These are phyloP conservation scores for Orbilia javanica DNA, from an alignment of 2,329 filamentous ascomycete genomes.

Conservation along the genomic window DNA sequence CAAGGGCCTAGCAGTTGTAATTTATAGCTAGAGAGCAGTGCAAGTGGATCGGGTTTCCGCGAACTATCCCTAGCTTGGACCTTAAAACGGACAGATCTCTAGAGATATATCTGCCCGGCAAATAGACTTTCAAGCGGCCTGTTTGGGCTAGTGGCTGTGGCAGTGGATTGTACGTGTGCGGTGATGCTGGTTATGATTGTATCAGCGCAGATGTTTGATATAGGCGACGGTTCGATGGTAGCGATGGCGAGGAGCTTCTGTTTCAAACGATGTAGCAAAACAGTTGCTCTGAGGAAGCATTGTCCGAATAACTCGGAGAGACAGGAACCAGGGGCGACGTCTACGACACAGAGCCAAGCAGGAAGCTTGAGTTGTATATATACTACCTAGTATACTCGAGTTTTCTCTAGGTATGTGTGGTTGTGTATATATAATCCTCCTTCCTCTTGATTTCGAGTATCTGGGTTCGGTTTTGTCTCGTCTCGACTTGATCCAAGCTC, in stretches of 20 bases:
- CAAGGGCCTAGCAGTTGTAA: not conserved
- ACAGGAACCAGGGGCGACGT: constrained; percentile 26
- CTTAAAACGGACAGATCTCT: not conserved
- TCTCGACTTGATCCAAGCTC: constrained; percentile 24
- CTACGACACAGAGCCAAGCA: constrained; percentile 37
- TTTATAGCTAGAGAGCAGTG: not conserved
- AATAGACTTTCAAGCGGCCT: not conserved
- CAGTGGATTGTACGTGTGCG: not conserved
- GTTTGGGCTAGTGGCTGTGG: not conserved
- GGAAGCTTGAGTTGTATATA: constrained; percentile 52
- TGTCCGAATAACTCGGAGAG: constrained; percentile 50
- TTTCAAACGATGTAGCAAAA: constrained; percentile 42
- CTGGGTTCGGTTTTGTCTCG: constrained; percentile 13
- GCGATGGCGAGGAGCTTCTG: constrained; percentile 42
- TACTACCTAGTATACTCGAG: constrained; percentile 44
- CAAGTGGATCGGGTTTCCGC: not conserved
- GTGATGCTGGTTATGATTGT: not conserved
- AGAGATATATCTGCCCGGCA: not conserved
- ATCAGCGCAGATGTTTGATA: constrained; percentile 30
- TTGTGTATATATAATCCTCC: constrained; percentile 44
- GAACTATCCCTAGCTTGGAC: not conserved
- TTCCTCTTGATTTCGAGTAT: constrained; percentile 14
- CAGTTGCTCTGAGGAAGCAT: constrained; percentile 53
- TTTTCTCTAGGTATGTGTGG: constrained; percentile 34
- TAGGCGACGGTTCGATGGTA: constrained; percentile 8